Evolutionary conservation across 2,329 filamentous ascomycete genomes (phyloP).

Genomic region (Neodidymelliopsis sp.): DNA sequence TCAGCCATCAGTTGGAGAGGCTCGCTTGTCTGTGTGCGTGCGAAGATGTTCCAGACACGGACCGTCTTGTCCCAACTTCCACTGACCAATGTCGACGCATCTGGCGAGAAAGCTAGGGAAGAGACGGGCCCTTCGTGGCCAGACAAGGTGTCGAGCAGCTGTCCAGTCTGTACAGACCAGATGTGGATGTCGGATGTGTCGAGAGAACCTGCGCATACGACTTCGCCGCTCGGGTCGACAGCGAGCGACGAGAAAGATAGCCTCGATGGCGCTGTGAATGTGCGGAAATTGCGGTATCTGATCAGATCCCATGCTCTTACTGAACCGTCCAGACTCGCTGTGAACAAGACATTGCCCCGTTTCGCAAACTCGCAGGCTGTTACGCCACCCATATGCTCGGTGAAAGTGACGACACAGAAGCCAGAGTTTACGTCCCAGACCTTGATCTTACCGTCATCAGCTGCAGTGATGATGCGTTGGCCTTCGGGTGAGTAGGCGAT

Average conservation of each 20-base stretch:
- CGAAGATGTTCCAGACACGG: constrained; percentile 95
- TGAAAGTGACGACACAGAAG: constrained; percentile 98
- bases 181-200: constrained; percentile 98
- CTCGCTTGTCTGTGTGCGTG: constrained; percentile 91
- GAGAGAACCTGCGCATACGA: constrained; percentile 91
- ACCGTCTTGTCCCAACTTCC: constrained; percentile 98
- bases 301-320: constrained; percentile 96
- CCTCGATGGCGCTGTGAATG: constrained; percentile 91
- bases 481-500: constrained; percentile 94
- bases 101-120: constrained; percentile 84
- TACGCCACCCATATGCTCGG: constrained; percentile 92
- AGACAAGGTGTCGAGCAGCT: constrained; percentile 86
- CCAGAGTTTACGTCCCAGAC: constrained; percentile 97
- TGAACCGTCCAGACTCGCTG: constrained; percentile 91
- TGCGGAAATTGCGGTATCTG: constrained; percentile 94
- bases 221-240: constrained; percentile 96
- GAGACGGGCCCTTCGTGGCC: constrained; percentile 96
- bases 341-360: constrained; percentile 94
- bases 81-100: constrained; percentile 82
- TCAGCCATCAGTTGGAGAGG: constrained; percentile 92
- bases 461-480: constrained; percentile 88
- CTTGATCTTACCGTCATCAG: constrained; percentile 98
- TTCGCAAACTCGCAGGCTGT: constrained; percentile 95
- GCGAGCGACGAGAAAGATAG: constrained; percentile 93
- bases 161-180: constrained; percentile 97